These are phyloP conservation scores for Psilocybe sp. DNA, from an alignment of 768 basidiomycete genomes.

Conservation along the genomic window DNA sequence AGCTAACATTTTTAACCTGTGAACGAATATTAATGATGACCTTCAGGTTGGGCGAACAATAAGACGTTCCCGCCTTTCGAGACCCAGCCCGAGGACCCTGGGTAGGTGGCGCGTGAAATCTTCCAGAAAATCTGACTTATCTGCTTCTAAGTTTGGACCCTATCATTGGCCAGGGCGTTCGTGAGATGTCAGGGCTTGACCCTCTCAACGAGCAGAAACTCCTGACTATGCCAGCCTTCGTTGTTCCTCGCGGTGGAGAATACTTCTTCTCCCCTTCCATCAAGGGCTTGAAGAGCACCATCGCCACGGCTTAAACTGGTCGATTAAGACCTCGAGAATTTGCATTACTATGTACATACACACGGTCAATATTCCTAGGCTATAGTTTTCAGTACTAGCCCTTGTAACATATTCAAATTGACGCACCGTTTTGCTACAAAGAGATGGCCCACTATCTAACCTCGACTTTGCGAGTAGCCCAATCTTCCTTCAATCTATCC, in stretches of 20 bases:
- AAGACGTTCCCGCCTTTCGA: constrained; percentile 28
- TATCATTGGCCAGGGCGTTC: constrained; percentile 15
- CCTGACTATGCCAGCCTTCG: constrained; percentile 31
- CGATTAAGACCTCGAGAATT: background rate
- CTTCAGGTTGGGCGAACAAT: constrained; percentile 35
- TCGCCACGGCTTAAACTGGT: constrained; percentile 9
- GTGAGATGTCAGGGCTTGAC: constrained; percentile 35
- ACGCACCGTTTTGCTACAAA: too few species aligned
- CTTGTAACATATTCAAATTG: too few species aligned
- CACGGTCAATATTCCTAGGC: too few species aligned
- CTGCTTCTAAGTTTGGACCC: constrained; percentile 13
- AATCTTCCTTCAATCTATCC: constrained; percentile 63
- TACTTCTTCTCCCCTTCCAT: constrained; percentile 51
- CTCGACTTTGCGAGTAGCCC: constrained; percentile 64
- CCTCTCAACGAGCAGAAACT: constrained; percentile 27
- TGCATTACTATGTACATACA: too few species aligned
- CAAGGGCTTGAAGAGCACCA: constrained; percentile 34
- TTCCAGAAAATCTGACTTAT: constrained; percentile 1
- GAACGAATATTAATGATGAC: background rate
- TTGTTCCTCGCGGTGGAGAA: constrained; percentile 43
- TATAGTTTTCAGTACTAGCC: too few species aligned
- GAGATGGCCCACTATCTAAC: constrained; percentile 25
- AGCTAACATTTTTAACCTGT: background rate
- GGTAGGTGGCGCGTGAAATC: constrained; percentile 17
- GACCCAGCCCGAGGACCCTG: constrained; percentile 22